Conservation (phyloP, 2,329 filamentous ascomycete genomes). For the Fusarium brachygibbosum region DNA sequence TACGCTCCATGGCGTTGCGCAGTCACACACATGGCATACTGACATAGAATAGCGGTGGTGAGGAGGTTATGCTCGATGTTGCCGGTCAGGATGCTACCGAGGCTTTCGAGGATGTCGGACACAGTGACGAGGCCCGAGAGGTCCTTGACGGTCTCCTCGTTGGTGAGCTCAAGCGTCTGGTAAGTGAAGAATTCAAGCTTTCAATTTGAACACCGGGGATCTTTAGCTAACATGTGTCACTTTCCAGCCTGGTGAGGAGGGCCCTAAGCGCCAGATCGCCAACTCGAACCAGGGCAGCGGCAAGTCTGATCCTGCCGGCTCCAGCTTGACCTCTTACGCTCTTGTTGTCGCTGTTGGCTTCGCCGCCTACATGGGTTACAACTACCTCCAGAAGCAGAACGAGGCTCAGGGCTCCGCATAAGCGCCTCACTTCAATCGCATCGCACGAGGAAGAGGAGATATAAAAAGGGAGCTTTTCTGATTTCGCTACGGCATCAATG, state of each 20-base stretch:
- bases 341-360: conserved; percentile 82
- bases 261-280: conserved; percentile 67
- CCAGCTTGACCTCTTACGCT: conserved; percentile 86
- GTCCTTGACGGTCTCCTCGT: conserved; percentile 84
- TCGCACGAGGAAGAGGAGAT: conserved; percentile 22
- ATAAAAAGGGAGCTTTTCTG: conserved; percentile 21
- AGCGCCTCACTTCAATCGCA: conserved; percentile 42
- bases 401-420: conserved; percentile 47
- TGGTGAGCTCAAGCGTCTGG: conserved; percentile 83
- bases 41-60: conserved; percentile 79
- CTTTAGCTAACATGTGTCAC: conserved; percentile 43
- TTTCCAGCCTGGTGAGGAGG: conserved; percentile 80
- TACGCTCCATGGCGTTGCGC: conserved; percentile 9
- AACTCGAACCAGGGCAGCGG: conserved; percentile 64
- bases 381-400: conserved; percentile 79
- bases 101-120: conserved; percentile 98
- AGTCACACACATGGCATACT: conserved; percentile 23
- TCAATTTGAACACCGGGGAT: background rate
- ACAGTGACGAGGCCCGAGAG: conserved; percentile 98
- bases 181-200: conserved; percentile 59
- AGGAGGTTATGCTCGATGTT: conserved; percentile 97
- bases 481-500: conserved; percentile 36
- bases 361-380: conserved; percentile 84
- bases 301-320: conserved; percentile 62
- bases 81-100: conserved; percentile 96